Evolutionary conservation across 306 rosid genomes (phyloP), one percentile per base, ranked within the genome.

Genomic region (Styphnolobium japonicum): DNA sequence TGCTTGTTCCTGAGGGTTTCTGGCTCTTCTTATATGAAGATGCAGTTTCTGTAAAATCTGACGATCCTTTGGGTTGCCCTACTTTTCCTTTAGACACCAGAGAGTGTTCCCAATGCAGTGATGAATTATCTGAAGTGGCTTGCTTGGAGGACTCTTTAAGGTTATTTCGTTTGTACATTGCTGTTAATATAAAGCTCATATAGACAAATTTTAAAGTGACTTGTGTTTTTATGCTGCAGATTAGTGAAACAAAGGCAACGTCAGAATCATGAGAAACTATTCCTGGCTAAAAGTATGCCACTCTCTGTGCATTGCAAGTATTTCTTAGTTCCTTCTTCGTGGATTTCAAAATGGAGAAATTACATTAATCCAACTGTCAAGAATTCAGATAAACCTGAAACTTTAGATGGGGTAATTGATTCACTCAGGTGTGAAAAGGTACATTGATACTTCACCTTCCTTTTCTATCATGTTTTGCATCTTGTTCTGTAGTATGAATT

Each of bases 91-190:
- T 57, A 5, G 93, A 89, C 71, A 79, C 91, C 22, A 42, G 40
- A 72, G 86, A 82, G 56, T 91, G 96, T 80, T 68, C 93, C 72
- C 83, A 83, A 18, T 91, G 96, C 88, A 80, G 81, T 48, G 76
- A 87, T 75, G 96, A 91, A 70, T 73, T 91, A 63, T 89, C 96
- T 80, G 96, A 91, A 87, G 91, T 87, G 69, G 93, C 96, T 61
- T 83, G 90, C 80, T 79, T 89, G 83, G 96, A 91, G 82, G 96
- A 89, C 84, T 89, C 89, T 64, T 40, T 89, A 57, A 91, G 91
- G 96, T 89, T 16, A 49, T 49, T n/a, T n/a, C 56, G n/a, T 49
- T 43, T 27, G 27, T 65, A n/a, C 0, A 53, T 61, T 72, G 45
- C 19, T 23, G 7, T 23, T 65, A 72, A 29, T 61, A n/a, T 56